These are phyloP conservation scores for Moricandia arvensis DNA, from an alignment of 345 rosid genomes.

Conservation along the genomic window DNA sequence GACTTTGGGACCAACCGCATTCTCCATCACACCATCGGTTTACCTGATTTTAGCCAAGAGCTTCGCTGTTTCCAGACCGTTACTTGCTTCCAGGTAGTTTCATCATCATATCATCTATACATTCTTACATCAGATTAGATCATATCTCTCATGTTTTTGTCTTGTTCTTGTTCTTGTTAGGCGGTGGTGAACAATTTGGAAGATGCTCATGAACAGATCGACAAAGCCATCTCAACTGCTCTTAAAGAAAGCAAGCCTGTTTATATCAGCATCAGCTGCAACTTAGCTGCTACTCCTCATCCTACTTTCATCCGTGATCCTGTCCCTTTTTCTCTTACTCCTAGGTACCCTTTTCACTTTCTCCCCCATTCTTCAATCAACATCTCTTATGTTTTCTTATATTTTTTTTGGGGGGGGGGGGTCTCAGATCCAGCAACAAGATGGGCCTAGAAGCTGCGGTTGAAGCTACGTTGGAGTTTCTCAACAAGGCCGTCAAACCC, in stretches of 20 bases:
- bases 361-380: too few species aligned
- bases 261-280: slow-evolving; percentile 61
- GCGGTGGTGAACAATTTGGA: slow-evolving; percentile 60
- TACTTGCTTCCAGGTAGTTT: slow-evolving; percentile 52
- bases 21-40: slow-evolving; percentile 65
- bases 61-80: slow-evolving; percentile 62
- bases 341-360: slow-evolving; percentile 41
- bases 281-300: slow-evolving; percentile 50
- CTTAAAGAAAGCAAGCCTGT: slow-evolving; percentile 68
- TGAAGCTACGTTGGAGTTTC: slow-evolving; percentile 50
- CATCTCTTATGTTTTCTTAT: too few species aligned
- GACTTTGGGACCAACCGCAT: slow-evolving; percentile 62
- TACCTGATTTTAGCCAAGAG: slow-evolving; percentile 64
- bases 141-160: too few species aligned
- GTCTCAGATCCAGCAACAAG: slow-evolving; percentile 46
- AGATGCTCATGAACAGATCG: slow-evolving; percentile 61
- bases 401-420: too few species aligned
- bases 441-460: slow-evolving; percentile 53
- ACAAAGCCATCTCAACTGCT: slow-evolving; percentile 50
- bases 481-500: slow-evolving; percentile 62
- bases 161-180: too few species aligned
- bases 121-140: too few species aligned
- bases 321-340: slow-evolving; percentile 45
- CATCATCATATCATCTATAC: too few species aligned
- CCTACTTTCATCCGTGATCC: slow-evolving; percentile 51